Percentiles rank a stretch among this genome's conserved stretches.
Evolutionary conservation across 257 asterid species (phyloP).

Genomic region (Asclepias syriaca): DNA sequence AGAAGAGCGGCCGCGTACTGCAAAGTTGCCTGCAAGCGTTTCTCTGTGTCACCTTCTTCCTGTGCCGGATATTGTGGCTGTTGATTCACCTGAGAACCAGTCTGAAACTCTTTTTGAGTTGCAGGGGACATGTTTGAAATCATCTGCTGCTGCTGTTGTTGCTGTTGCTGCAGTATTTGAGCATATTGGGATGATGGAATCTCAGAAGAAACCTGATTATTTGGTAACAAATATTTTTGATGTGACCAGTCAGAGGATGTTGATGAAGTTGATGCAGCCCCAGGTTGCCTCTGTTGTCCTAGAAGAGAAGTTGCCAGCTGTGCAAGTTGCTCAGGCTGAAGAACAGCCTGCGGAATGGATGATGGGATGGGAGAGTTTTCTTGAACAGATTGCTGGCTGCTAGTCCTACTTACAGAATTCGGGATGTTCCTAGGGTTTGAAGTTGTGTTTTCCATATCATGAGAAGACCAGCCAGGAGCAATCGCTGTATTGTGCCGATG

Average conservation of each 20-base stretch:
- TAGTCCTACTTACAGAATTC: slow-evolving; percentile 26
- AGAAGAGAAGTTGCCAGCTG: slow-evolving; percentile 69
- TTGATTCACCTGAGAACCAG: slow-evolving; percentile 36
- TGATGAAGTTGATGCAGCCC: slow-evolving; percentile 17
- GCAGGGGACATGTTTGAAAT: slow-evolving; percentile 26
- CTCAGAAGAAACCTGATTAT: slow-evolving; percentile 40
- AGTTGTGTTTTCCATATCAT: slow-evolving; percentile 35
- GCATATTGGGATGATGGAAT: slow-evolving; percentile 40
- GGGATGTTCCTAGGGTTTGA: slow-evolving; percentile 25
- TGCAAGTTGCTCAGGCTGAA: slow-evolving; percentile 65
- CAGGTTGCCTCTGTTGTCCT: slow-evolving; percentile 60
- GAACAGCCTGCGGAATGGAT: slow-evolving; percentile 26
- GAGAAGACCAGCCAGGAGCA: slow-evolving; percentile 45
- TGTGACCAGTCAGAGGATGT: slow-evolving; percentile 25
- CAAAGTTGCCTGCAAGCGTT: slow-evolving; percentile 83
- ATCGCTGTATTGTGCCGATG: slow-evolving; percentile 33
- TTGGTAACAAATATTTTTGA: slow-evolving; percentile 37
- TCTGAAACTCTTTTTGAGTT: slow-evolving; percentile 38
- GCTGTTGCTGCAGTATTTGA: slow-evolving; percentile 42
- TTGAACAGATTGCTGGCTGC: slow-evolving; percentile 31
- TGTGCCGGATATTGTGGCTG: slow-evolving; percentile 39
- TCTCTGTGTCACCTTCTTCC: slow-evolving; percentile 71
- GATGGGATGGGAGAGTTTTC: slow-evolving; percentile 40
- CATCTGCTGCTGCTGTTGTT: slow-evolving; percentile 31
- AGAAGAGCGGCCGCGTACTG: slow-evolving; percentile 90